Evolutionary conservation across 805 yeast species (phyloP).

Genomic region (Cyberlindnera euphorbiae): DNA sequence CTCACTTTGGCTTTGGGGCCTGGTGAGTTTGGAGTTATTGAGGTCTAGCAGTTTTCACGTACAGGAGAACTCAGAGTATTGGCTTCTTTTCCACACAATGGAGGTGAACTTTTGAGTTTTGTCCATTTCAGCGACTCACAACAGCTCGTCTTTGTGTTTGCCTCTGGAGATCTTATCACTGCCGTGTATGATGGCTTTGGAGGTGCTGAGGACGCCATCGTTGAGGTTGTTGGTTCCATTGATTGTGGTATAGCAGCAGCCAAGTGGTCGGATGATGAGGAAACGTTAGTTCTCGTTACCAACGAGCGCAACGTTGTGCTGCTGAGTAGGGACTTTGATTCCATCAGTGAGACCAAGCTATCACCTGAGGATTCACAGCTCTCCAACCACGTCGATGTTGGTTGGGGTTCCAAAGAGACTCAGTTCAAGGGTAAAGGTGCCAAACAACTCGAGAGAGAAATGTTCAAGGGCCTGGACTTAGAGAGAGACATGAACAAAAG

Average conservation of each 20-base stretch:
- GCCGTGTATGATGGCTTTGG: slow-evolving; percentile 52
- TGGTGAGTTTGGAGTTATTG: slow-evolving; percentile 50
- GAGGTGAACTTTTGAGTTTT: slow-evolving; percentile 46
- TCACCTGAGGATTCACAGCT: slow-evolving; percentile 56
- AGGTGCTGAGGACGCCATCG: slow-evolving; percentile 39
- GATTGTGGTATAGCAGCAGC: slow-evolving; percentile 74
- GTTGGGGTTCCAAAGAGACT: slow-evolving; percentile 98
- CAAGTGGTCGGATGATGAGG: slow-evolving; percentile 89
- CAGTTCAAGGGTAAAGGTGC: slow-evolving; percentile 95
- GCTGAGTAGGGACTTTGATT: slow-evolving; percentile 74
- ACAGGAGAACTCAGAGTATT: slow-evolving; percentile 53
- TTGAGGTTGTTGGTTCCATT: slow-evolving; percentile 79
- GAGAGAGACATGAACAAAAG: slow-evolving; percentile 61
- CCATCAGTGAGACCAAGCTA: slow-evolving; percentile 60
- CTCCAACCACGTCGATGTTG: slow-evolving; percentile 88
- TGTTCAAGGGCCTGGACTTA: slow-evolving; percentile 51
- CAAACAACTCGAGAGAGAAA: slow-evolving; percentile 65
- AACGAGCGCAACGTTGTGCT: slow-evolving; percentile 54
- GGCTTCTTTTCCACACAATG: slow-evolving; percentile 54
- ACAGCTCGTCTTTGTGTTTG: slow-evolving; percentile 61
- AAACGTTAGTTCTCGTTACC: slow-evolving; percentile 68
- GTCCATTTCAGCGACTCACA: slow-evolving; percentile 66
- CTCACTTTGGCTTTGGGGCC: slow-evolving; percentile 61
- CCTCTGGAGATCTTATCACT: slow-evolving; percentile 69
- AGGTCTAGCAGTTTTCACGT: slow-evolving; percentile 73